Evolutionary conservation across 2,329 filamentous ascomycete genomes (phyloP).

Genomic region (Talaromyces atroroseus): DNA sequence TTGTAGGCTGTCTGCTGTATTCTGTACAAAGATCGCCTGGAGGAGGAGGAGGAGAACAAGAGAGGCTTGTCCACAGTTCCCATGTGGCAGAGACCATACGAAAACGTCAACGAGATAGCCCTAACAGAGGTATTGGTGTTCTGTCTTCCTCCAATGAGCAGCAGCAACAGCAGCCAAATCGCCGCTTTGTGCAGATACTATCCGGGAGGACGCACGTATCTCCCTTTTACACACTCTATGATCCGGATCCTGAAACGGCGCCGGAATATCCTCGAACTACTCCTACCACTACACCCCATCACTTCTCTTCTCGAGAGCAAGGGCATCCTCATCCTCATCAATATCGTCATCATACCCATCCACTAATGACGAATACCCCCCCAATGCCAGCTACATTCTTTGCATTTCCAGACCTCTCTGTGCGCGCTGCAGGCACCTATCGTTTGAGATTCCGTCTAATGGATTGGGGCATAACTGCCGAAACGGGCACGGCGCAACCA

Average conservation of each 20-base stretch:
- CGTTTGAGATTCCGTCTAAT: conserved; percentile 43
- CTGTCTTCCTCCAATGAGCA: not conserved
- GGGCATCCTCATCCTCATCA: not conserved
- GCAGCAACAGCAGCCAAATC: not conserved
- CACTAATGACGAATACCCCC: conserved; percentile 6
- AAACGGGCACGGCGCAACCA: conserved; percentile 31
- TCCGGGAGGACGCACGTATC: conserved; percentile 38
- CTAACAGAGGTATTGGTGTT: conserved; percentile 10
- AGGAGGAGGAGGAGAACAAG: conserved; percentile 13
- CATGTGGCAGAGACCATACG: conserved; percentile 10
- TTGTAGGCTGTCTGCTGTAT: conserved; percentile 42
- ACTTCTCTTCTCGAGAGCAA: not conserved
- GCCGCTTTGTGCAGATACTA: conserved; percentile 25
- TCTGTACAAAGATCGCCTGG: conserved; percentile 21
- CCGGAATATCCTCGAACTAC: conserved; percentile 29
- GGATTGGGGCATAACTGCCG: conserved; percentile 33
- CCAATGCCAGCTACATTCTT: conserved; percentile 39
- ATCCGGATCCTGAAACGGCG: conserved; percentile 40
- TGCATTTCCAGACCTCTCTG: conserved; percentile 44
- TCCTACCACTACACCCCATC: too few species aligned
- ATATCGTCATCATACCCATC: not conserved
- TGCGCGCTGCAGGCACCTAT: conserved; percentile 42
- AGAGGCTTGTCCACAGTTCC: conserved; percentile 15
- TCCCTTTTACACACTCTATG: conserved; percentile 37
- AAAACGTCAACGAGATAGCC: conserved; percentile 16